Evolutionary conservation across 352 stramenopile species (phyloP).

Genomic region (Thalassiosira oceanica): DNA sequence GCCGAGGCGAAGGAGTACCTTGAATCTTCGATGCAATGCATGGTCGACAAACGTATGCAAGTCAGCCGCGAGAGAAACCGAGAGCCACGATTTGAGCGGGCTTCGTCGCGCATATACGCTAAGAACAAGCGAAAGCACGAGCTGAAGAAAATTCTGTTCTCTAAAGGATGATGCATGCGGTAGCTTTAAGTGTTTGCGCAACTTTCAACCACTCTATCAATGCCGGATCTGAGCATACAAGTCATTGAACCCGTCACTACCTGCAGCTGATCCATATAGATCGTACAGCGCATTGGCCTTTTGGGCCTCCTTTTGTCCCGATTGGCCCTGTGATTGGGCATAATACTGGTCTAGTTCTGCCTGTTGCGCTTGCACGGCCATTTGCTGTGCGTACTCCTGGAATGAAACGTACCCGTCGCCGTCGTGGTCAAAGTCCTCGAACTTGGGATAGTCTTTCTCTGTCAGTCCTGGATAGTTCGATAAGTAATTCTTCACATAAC

Average conservation of each 20-base stretch:
- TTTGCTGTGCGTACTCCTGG: constrained; percentile 56
- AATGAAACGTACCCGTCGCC: constrained; percentile 47
- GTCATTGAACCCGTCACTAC: constrained; percentile 44
- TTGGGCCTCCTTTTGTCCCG: constrained; percentile 35
- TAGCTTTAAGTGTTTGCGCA: background rate
- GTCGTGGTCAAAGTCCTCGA: constrained; percentile 58
- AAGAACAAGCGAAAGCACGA: constrained; percentile 6
- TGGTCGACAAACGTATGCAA: constrained; percentile 6
- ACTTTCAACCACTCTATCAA: constrained; percentile 3
- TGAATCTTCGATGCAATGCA: background rate
- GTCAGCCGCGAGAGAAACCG: background rate
- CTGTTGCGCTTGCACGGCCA: constrained; percentile 69
- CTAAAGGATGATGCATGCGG: constrained; percentile 1
- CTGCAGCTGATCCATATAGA: constrained; percentile 35
- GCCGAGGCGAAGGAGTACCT: constrained; percentile 3
- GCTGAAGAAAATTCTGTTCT: constrained; percentile 6
- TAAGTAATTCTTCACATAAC: constrained; percentile 53
- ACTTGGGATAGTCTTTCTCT: constrained; percentile 43
- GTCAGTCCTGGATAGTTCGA: constrained; percentile 46
- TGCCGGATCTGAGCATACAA: constrained; percentile 46
- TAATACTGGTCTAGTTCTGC: constrained; percentile 65
- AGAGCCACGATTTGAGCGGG: constrained; percentile 3
- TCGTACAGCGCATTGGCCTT: constrained; percentile 44
- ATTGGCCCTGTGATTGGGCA: constrained; percentile 33
- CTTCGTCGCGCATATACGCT: background rate